Percentiles rank a stretch among this genome's conserved stretches.
Conservation (phyloP, 2,329 filamentous ascomycete genomes). For the Ophiostoma fasciatum region DNA sequence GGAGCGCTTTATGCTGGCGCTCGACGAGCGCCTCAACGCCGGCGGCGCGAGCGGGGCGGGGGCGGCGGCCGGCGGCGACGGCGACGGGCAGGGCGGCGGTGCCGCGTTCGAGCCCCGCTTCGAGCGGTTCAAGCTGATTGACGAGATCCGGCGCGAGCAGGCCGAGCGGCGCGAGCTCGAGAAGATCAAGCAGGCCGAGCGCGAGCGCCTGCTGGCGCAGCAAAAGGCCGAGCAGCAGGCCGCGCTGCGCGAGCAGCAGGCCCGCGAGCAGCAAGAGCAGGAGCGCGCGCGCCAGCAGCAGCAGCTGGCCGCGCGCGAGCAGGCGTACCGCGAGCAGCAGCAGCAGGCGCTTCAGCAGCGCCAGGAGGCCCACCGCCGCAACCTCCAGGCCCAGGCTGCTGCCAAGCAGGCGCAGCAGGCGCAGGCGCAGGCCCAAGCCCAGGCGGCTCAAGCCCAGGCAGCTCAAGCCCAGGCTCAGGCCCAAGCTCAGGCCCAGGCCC, state of each 20-base stretch:
- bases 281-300: slow-evolving; percentile 8
- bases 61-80: slow-evolving; percentile 45
- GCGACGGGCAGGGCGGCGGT: slow-evolving; percentile 55
- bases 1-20: slow-evolving; percentile 82
- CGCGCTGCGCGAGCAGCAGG: slow-evolving; percentile 13
- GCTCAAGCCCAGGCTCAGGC: slow-evolving; percentile 1
- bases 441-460: background rate
- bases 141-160: slow-evolving; percentile 65
- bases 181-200: slow-evolving; percentile 50
- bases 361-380: slow-evolving; percentile 13
- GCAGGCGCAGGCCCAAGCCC: slow-evolving; percentile 21
- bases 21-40: slow-evolving; percentile 67
- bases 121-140: slow-evolving; percentile 81
- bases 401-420: slow-evolving; percentile 4
- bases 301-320: slow-evolving; percentile 15
- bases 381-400: slow-evolving; percentile 19
- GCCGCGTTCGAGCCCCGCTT: slow-evolving; percentile 75
- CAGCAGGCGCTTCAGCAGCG: slow-evolving; percentile 22
- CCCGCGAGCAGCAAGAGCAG: slow-evolving; percentile 9
- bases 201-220: slow-evolving; percentile 36
- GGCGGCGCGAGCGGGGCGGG: slow-evolving; percentile 41
- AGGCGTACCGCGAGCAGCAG: slow-evolving; percentile 15
- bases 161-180: slow-evolving; percentile 65
- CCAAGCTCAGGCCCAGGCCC: slow-evolving; percentile 26
- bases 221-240: slow-evolving; percentile 27